These are phyloP conservation scores for Lathyrus tuberosus DNA, from an alignment of 306 rosid species.

Conservation along the genomic window DNA sequence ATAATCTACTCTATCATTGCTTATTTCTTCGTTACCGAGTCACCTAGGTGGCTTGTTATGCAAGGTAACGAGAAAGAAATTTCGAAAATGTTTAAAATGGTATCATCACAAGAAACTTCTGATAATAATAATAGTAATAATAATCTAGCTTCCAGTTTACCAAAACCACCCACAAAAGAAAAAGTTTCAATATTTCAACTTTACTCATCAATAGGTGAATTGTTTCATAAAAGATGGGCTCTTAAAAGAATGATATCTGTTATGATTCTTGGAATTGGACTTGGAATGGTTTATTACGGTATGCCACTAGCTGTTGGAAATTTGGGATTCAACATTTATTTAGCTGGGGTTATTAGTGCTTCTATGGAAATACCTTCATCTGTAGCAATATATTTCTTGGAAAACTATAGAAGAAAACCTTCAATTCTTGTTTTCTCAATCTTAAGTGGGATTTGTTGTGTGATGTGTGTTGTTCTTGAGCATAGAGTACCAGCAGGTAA, in stretches of 20 bases:
- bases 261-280: slow-evolving; percentile 35
- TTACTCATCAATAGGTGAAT: slow-evolving; percentile 17
- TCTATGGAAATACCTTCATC: slow-evolving; percentile 43
- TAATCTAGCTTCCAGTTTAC: neutral
- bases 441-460: slow-evolving; percentile 34
- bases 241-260: slow-evolving; percentile 3
- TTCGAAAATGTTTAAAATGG: neutral
- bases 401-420: slow-evolving; percentile 14
- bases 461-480: slow-evolving; percentile 5
- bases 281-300: slow-evolving; percentile 53
- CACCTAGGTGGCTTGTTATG: slow-evolving; percentile 44
- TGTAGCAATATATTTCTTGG: slow-evolving; percentile 28
- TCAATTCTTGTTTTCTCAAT: slow-evolving; percentile 11
- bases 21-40: slow-evolving; percentile 26
- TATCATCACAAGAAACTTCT: neutral
- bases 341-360: slow-evolving; percentile 44
- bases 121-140: neutral
- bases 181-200: slow-evolving; percentile 7
- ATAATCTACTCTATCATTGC: slow-evolving; percentile 16
- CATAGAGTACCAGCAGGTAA: neutral
- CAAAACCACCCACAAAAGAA: neutral
- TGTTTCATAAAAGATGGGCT: slow-evolving; percentile 41
- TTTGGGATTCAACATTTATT: slow-evolving; percentile 46
- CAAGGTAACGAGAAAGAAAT: slow-evolving; percentile 24
- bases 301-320: slow-evolving; percentile 52